phyloP scores from a whole-genome alignment of 306 rosid genomes.

The Inga leiocalycina region DNA sequence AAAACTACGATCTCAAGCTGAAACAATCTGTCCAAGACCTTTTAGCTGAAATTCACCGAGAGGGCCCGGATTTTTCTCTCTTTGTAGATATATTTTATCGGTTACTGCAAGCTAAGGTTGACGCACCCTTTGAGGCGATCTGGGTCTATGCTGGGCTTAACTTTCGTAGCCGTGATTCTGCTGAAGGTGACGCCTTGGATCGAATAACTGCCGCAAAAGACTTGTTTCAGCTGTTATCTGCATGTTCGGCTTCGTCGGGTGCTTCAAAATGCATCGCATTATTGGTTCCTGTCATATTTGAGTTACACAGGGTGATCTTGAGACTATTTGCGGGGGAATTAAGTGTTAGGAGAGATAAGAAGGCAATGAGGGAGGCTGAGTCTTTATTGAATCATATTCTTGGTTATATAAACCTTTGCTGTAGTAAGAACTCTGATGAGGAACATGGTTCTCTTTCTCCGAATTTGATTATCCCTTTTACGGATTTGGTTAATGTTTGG shows the following conservation, averaged over 20 bases:
- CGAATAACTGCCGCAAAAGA: conserved; percentile 47
- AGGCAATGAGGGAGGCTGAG: conserved; percentile 61
- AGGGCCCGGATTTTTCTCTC: conserved; percentile 36
- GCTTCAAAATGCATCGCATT: conserved; percentile 61
- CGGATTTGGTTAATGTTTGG: conserved; percentile 60
- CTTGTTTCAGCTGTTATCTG: conserved; percentile 56
- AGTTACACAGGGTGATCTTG: conserved; percentile 40
- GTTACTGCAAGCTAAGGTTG: conserved; percentile 60
- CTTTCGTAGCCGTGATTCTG: conserved; percentile 40
- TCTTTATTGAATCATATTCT: conserved; percentile 57
- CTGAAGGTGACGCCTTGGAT: conserved; percentile 59
- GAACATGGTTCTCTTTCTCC: conserved; percentile 31
- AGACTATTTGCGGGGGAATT: conserved; percentile 53
- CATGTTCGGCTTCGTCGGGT: conserved; percentile 54
- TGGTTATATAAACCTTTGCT: conserved; percentile 58
- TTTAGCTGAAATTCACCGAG: conserved; percentile 44
- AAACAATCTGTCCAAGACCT: conserved; percentile 52
- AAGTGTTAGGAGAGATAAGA: conserved; percentile 58
- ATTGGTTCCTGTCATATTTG: conserved; percentile 61
- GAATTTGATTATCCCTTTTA: conserved; percentile 41
- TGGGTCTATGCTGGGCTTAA: conserved; percentile 68
- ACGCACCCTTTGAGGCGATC: conserved; percentile 69
- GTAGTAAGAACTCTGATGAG: conserved; percentile 37
- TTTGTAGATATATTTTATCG: conserved; percentile 45
- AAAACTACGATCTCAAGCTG: conserved; percentile 48